Percentiles rank a stretch among this genome's conserved stretches.
phyloP scores from a whole-genome alignment of 495 filamentous ascomycete genomes.

The Aspergillus saccharolyticus region DNA sequence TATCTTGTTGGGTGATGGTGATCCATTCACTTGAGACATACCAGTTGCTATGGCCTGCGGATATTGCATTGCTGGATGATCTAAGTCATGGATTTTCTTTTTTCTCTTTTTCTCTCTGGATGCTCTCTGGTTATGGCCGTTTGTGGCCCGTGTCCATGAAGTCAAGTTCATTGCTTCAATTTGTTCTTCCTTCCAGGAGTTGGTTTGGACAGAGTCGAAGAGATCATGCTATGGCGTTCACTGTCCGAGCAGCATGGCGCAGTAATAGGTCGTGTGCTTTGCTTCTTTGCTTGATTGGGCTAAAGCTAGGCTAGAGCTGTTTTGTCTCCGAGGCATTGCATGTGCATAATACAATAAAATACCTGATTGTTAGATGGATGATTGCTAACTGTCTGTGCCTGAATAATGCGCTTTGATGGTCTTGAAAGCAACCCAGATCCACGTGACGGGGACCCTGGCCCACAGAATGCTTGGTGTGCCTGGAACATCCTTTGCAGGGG shows the following conservation, averaged over 20 bases:
- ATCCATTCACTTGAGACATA: background rate
- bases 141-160: conserved; percentile 8
- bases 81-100: background rate
- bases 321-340: background rate
- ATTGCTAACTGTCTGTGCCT: too few relatives aligned
- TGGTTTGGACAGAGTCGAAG: conserved; percentile 2
- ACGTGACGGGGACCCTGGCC: background rate
- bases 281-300: background rate
- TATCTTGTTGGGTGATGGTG: background rate
- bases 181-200: conserved; percentile 1
- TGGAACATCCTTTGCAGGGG: background rate
- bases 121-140: conserved; percentile 3
- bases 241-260: conserved; percentile 19
- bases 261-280: conserved; percentile 13
- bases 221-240: conserved; percentile 15
- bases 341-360: background rate
- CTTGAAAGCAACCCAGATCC: too few relatives aligned
- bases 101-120: too few relatives aligned
- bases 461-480: background rate
- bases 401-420: too few relatives aligned
- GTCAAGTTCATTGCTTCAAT: conserved; percentile 7
- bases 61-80: background rate
- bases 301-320: background rate
- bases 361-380: background rate
- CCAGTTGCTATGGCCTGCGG: background rate